phyloP scores from a whole-genome alignment of 2,329 filamentous ascomycete species.

The Parafenestella ontariensis region DNA sequence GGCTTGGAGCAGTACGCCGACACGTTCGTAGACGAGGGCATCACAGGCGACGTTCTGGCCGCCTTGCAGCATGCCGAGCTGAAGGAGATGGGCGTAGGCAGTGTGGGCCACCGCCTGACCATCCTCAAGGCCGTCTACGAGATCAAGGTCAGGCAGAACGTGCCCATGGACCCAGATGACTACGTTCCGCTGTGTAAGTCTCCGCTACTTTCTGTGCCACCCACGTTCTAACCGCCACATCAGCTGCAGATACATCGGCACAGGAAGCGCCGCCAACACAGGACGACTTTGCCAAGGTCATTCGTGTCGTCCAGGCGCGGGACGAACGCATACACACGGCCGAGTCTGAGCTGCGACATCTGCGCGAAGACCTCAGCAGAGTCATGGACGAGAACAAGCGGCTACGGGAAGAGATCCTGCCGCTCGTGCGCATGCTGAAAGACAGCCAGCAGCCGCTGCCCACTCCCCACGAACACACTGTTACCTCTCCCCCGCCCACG shows the following conservation, averaged over 20 bases:
- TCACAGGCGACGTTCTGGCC: slow-evolving; percentile 89
- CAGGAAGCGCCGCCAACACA: slow-evolving; percentile 88
- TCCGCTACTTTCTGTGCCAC: neutral
- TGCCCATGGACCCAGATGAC: slow-evolving; percentile 89
- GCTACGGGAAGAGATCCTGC: slow-evolving; percentile 88
- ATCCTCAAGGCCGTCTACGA: slow-evolving; percentile 97
- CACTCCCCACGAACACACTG: slow-evolving; percentile 50
- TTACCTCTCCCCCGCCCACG: slow-evolving; percentile 44
- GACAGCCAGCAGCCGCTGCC: slow-evolving; percentile 84
- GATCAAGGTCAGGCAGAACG: slow-evolving; percentile 90
- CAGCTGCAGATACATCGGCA: slow-evolving; percentile 87
- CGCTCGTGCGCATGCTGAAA: slow-evolving; percentile 88
- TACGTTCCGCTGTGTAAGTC: slow-evolving; percentile 88
- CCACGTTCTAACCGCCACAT: neutral
- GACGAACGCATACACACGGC: slow-evolving; percentile 87
- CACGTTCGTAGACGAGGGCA: slow-evolving; percentile 91
- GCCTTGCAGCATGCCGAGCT: slow-evolving; percentile 90
- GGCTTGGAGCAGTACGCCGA: slow-evolving; percentile 84
- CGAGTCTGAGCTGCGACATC: slow-evolving; percentile 80
- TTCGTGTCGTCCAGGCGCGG: slow-evolving; percentile 85
- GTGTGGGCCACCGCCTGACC: slow-evolving; percentile 91
- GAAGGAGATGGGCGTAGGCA: slow-evolving; percentile 91
- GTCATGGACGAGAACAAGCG: slow-evolving; percentile 82
- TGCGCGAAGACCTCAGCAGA: slow-evolving; percentile 62
- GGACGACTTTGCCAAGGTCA: slow-evolving; percentile 90